Conservation (phyloP, 805 yeast genomes). For the Candida hungchunana region DNA sequence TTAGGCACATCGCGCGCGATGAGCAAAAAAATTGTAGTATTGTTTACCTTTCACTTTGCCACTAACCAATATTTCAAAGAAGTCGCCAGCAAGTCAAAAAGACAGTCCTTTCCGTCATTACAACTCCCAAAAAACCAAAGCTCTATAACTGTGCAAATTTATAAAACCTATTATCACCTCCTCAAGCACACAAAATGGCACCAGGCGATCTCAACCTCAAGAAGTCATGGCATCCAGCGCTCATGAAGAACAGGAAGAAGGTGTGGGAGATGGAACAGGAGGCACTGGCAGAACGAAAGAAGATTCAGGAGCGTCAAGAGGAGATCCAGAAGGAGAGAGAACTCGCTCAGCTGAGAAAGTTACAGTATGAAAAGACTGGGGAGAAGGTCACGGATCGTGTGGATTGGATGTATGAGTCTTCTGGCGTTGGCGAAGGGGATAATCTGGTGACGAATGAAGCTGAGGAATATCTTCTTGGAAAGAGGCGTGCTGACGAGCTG, state of each 20-base stretch:
- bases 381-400: conserved; percentile 42
- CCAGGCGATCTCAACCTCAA: conserved; percentile 84
- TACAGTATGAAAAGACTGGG: conserved; percentile 41
- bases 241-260: conserved; percentile 76
- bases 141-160: too few relatives aligned
- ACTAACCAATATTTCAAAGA: too few relatives aligned
- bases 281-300: conserved; percentile 63
- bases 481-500: conserved; percentile 40
- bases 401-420: conserved; percentile 84
- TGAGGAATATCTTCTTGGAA: conserved; percentile 55
- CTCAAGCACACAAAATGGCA: conserved; percentile 34
- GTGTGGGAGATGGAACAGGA: conserved; percentile 83
- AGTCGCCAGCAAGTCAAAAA: too few relatives aligned
- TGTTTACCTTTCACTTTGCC: too few relatives aligned
- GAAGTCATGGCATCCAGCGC: conserved; percentile 95
- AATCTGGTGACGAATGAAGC: conserved; percentile 28
- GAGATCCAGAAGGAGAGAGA: conserved; percentile 64
- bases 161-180: too few relatives aligned
- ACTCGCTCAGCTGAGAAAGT: conserved; percentile 46
- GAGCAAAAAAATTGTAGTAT: too few relatives aligned
- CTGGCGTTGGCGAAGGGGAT: conserved; percentile 29
- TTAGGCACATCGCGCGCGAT: too few relatives aligned
- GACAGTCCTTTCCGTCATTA: too few relatives aligned
- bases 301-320: conserved; percentile 55
- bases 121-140: too few relatives aligned